These are phyloP conservation scores for Metschnikowia proteae DNA, from an alignment of 805 yeast species.

Conservation along the genomic window DNA sequence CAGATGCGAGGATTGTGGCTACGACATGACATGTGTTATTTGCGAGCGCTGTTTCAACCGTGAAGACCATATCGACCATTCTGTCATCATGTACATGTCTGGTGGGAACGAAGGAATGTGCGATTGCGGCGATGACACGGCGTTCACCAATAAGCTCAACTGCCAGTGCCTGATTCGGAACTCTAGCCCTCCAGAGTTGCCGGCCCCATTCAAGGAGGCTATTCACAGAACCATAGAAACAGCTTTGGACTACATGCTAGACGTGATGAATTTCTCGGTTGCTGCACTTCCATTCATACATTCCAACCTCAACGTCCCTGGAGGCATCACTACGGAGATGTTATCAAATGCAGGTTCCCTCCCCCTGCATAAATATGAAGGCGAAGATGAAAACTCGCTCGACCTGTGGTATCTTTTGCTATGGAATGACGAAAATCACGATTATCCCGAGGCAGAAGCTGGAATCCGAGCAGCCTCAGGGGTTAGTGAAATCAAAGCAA, in stretches of 20 bases:
- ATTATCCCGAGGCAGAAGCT: slow-evolving; percentile 49
- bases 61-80: slow-evolving; percentile 64
- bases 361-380: slow-evolving; percentile 31
- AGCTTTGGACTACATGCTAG: slow-evolving; percentile 41
- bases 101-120: slow-evolving; percentile 50
- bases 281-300: slow-evolving; percentile 41
- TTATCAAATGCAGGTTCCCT: slow-evolving; percentile 32
- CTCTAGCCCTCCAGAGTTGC: slow-evolving; percentile 6
- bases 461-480: slow-evolving; percentile 40
- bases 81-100: slow-evolving; percentile 52
- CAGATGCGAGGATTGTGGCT: slow-evolving; percentile 72
- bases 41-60: slow-evolving; percentile 71
- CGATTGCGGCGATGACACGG: slow-evolving; percentile 70
- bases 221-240: slow-evolving; percentile 28
- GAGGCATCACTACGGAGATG: slow-evolving; percentile 22
- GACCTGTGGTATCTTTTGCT: slow-evolving; percentile 46
- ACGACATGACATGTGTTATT: slow-evolving; percentile 73
- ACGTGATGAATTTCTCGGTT: slow-evolving; percentile 37
- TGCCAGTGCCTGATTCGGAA: slow-evolving; percentile 42
- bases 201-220: slow-evolving; percentile 17
- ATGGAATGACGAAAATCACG: slow-evolving; percentile 81
- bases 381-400: slow-evolving; percentile 29
- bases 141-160: slow-evolving; percentile 51
- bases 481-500: slow-evolving; percentile 24
- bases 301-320: slow-evolving; percentile 24